phyloP scores from a whole-genome alignment of 306 rosid genomes.

The Medicago truncatula region MtrunA17r5.0-ANR NC_053049.1:10527001-10527500 shows the following conservation, averaged over 20 bases:
- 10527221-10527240: neutral
- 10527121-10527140: neutral
- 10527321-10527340: neutral
- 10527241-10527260: neutral
- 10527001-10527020: neutral
- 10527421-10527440: conserved; percentile 23
- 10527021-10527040: neutral
- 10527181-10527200: neutral
- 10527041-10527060: neutral
- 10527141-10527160: neutral
- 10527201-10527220: neutral
- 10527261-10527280: neutral
- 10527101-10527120: neutral
- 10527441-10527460: conserved; percentile 23
- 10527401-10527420: conserved; percentile 6
- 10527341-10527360: neutral
- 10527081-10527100: neutral
- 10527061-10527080: neutral
- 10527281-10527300: neutral
- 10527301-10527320: neutral
- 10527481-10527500: neutral
- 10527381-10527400: conserved; percentile 20
- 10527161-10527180: neutral
- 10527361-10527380: conserved; percentile 29
- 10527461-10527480: conserved; percentile 18